Conservation (phyloP, 1,139 yeast genomes). For the Zygosaccharomyces sapae region DNA sequence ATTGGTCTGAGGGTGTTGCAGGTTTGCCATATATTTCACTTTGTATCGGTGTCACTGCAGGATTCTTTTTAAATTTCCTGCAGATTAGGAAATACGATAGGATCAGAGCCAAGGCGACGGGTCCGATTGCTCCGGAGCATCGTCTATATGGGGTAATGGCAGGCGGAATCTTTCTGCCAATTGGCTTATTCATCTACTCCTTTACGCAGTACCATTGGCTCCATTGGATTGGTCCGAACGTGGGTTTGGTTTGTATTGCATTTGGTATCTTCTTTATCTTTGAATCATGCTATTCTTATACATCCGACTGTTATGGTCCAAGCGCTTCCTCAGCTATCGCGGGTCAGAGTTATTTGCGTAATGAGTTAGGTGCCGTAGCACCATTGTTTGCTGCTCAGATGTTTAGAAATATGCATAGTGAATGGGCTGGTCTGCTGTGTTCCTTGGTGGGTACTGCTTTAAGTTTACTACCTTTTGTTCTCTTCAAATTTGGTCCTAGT, state of each 20-base stretch:
- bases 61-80: slow-evolving; percentile 1
- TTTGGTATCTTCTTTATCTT: slow-evolving; percentile 3
- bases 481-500: slow-evolving; percentile 2
- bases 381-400: slow-evolving; percentile 2
- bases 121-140: neutral
- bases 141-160: slow-evolving; percentile 4
- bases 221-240: slow-evolving; percentile 4
- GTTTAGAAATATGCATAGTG: slow-evolving; percentile 1
- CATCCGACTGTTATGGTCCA: slow-evolving; percentile 5
- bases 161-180: slow-evolving; percentile 3
- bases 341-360: slow-evolving; percentile 4
- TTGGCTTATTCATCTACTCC: slow-evolving; percentile 1
- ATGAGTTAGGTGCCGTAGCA: slow-evolving; percentile 1
- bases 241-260: slow-evolving; percentile 2
- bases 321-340: slow-evolving; percentile 5
- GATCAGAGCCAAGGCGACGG: neutral
- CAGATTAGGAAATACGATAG: slow-evolving; percentile 1
- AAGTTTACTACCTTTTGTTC: neutral
- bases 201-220: slow-evolving; percentile 1
- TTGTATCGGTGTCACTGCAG: slow-evolving; percentile 1
- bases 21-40: slow-evolving; percentile 3
- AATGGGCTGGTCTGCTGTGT: slow-evolving; percentile 1
- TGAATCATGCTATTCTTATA: slow-evolving; percentile 4
- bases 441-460: neutral
- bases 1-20: slow-evolving; percentile 4